A percentile compares a stretch with the other conserved stretches of the same genome.
These are phyloP conservation scores for Smithsoniella earleae DNA, from an alignment of 163 green algal species.

Conservation along the genomic window DNA sequence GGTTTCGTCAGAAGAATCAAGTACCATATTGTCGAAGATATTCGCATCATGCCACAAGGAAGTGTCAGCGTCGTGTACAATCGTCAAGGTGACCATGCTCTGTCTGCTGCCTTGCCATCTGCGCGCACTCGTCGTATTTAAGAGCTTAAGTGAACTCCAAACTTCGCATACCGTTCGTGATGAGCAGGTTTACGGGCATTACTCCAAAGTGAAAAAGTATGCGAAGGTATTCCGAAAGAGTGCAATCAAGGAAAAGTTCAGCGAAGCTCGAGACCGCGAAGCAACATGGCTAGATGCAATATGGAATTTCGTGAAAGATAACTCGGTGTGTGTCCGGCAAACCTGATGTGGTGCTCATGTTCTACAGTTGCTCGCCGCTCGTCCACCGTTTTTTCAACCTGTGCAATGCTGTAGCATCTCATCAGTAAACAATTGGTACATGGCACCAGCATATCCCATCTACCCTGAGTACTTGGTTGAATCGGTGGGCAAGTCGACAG, in stretches of 20 bases:
- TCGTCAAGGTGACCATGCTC: not conserved
- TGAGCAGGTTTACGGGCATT: constrained; percentile 15
- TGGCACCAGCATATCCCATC: no score
- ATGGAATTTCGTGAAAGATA: constrained; percentile 20
- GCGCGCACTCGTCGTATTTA: no score
- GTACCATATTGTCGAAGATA: constrained; percentile 1
- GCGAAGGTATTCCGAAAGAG: constrained; percentile 22
- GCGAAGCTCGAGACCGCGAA: not conserved
- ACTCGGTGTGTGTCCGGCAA: constrained; percentile 4
- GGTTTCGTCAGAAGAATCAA: constrained; percentile 6
- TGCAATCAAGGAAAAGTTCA: constrained; percentile 25
- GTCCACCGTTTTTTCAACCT: no score
- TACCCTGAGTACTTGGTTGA: no score
- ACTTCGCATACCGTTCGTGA: no score
- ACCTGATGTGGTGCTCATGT: no score
- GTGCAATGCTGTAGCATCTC: no score
- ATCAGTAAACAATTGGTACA: no score
- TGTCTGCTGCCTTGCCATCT: no score
- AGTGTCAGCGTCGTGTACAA: not conserved
- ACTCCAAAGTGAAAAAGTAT: constrained; percentile 31
- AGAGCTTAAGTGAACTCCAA: no score
- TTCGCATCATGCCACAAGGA: constrained; percentile 28
- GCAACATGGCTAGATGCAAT: constrained; percentile 22
- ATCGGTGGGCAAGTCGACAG: no score
- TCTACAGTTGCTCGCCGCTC: no score